Conservation (phyloP, 2,329 filamentous ascomycete genomes). For the Alternaria infectoria region DNA sequence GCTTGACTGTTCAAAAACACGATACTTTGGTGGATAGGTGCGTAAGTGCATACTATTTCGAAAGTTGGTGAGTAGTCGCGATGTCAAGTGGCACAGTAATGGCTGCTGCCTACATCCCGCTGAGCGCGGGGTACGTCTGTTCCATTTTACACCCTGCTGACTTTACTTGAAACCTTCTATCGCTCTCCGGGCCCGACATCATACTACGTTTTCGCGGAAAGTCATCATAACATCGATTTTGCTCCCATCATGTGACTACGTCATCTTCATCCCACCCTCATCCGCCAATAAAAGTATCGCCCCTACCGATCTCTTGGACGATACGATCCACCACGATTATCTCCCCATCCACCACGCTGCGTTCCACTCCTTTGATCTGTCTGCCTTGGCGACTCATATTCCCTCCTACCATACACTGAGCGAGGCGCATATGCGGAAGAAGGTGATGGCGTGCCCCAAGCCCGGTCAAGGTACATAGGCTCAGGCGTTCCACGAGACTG, state of each 20-base stretch:
- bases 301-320: neutral
- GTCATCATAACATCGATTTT: neutral
- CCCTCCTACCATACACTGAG: neutral
- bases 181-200: neutral
- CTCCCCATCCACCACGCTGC: neutral
- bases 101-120: neutral
- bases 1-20: neutral
- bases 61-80: neutral
- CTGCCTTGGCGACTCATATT: neutral
- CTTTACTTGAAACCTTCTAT: rapidly evolving
- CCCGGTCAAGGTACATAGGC: neutral
- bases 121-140: neutral
- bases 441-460: neutral
- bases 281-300: neutral
- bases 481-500: neutral
- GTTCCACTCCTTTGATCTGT: neutral
- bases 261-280: neutral
- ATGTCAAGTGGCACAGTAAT: neutral
- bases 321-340: neutral
- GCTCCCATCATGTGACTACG: neutral
- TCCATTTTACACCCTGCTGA: neutral
- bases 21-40: neutral
- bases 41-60: neutral
- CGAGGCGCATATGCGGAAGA: neutral
- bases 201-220: rapidly evolving